These are phyloP conservation scores for Fraxinus baroniana DNA, from an alignment of 305 asterid genomes.

Conservation along the genomic window DNA sequence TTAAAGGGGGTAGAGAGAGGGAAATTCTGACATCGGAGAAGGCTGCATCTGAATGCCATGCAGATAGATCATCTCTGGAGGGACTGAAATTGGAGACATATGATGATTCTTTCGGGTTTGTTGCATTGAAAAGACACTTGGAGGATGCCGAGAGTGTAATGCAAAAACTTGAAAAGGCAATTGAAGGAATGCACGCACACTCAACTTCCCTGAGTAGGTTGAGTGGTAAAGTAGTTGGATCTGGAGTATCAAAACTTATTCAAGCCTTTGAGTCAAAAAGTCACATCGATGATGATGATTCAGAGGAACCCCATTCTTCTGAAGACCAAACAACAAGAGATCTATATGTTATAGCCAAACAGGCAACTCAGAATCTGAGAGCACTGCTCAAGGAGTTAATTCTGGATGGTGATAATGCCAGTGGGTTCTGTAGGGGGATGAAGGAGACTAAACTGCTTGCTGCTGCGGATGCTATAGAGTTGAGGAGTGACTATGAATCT, in stretches of 20 bases:
- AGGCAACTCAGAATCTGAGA: conserved; percentile 39
- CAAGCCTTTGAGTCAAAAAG: conserved; percentile 74
- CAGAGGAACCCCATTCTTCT: conserved; percentile 36
- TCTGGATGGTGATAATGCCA: conserved; percentile 49
- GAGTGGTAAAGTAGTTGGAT: conserved; percentile 42
- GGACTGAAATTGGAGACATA: conserved; percentile 31
- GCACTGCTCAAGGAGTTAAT: conserved; percentile 48
- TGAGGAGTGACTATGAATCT: conserved; percentile 36
- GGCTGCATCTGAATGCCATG: conserved; percentile 27
- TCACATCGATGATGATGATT: conserved; percentile 52
- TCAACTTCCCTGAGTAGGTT: conserved; percentile 49
- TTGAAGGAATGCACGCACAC: conserved; percentile 55
- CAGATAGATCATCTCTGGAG: conserved; percentile 22
- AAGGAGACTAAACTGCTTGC: conserved; percentile 40
- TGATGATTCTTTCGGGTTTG: conserved; percentile 43
- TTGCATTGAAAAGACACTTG: conserved; percentile 50
- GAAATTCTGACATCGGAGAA: conserved; percentile 26
- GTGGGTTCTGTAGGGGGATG: conserved; percentile 44
- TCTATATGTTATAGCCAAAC: conserved; percentile 43
- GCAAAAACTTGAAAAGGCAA: conserved; percentile 67
- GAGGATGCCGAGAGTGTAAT: conserved; percentile 51
- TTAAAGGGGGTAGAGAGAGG: conserved; percentile 38
- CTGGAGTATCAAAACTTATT: conserved; percentile 81
- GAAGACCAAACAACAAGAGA: conserved; percentile 45
- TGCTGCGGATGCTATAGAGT: conserved; percentile 38